These are phyloP conservation scores for Tulasnella sp. DNA, from an alignment of 768 basidiomycete species.

Conservation along the genomic window DNA sequence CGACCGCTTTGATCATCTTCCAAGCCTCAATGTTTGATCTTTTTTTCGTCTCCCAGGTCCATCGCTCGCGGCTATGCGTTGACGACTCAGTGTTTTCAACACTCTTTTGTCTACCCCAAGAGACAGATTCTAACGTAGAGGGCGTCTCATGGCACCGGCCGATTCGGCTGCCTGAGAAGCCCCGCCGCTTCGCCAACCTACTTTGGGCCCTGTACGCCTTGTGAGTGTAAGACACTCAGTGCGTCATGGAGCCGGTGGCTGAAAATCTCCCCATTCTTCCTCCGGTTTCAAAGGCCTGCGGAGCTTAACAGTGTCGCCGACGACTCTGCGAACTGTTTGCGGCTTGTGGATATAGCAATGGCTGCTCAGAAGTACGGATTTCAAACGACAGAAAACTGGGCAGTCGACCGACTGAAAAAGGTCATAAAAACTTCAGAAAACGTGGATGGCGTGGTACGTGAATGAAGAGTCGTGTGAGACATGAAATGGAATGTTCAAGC, in stretches of 20 bases:
- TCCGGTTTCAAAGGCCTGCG: slow-evolving; percentile 9
- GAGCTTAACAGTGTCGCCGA: slow-evolving; percentile 6
- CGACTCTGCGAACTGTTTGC: slow-evolving; percentile 5
- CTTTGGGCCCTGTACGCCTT: slow-evolving; percentile 15
- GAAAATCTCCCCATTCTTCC: background rate
- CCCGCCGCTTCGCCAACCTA: slow-evolving; percentile 7
- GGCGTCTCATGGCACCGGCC: background rate
- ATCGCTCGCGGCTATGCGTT: slow-evolving; percentile 6
- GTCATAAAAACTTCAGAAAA: slow-evolving; percentile 7
- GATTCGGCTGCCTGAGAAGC: slow-evolving; percentile 11
- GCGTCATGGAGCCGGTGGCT: too few relatives aligned
- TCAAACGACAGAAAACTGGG: slow-evolving; percentile 13
- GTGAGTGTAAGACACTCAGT: slow-evolving; percentile 1
- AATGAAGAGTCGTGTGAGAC: background rate
- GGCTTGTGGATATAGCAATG: slow-evolving; percentile 14
- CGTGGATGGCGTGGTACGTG: background rate
- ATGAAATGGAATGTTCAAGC: background rate
- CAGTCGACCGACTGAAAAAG: slow-evolving; percentile 8
- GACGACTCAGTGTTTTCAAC: slow-evolving; percentile 14
- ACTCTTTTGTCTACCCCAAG: slow-evolving; percentile 11
- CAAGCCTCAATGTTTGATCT: background rate
- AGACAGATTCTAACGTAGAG: background rate
- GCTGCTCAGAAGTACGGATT: slow-evolving; percentile 14
- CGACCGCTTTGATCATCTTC: background rate
- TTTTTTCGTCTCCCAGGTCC: slow-evolving; percentile 1